phyloP scores from a whole-genome alignment of 2,329 filamentous ascomycete genomes.

The Aspergillus fumigatiaffinis region DNA sequence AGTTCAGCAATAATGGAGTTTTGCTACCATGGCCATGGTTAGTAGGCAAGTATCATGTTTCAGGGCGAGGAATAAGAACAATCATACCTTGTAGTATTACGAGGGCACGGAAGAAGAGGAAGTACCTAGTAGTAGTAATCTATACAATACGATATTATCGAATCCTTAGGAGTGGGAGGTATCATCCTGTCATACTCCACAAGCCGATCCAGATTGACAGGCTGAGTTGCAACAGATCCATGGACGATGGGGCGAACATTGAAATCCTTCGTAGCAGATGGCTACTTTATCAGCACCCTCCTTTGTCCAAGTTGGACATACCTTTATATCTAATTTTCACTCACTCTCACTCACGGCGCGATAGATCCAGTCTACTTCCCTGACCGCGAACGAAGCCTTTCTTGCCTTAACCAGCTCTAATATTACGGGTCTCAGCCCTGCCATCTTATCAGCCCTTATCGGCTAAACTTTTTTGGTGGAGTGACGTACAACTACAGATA shows the following conservation, averaged over 20 bases:
- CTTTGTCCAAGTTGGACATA: background rate
- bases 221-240: slow-evolving; percentile 26
- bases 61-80: background rate
- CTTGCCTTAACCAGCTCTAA: background rate
- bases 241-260: slow-evolving; percentile 10
- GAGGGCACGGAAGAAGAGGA: background rate
- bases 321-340: background rate
- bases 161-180: background rate
- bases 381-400: background rate
- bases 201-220: slow-evolving; percentile 5
- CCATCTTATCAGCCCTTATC: background rate
- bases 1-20: background rate
- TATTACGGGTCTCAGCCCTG: background rate
- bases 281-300: background rate
- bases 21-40: background rate
- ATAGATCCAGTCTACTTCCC: background rate
- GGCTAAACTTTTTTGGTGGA: background rate
- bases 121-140: background rate
- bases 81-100: background rate
- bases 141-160: background rate
- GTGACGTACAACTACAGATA: background rate
- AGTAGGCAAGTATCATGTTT: no score
- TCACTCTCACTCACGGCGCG: background rate
- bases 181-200: slow-evolving; percentile 19
- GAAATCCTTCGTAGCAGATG: background rate